Evolutionary conservation across 1,139 yeast species (phyloP).

Genomic region (Hyphopichia burtonii): DNA sequence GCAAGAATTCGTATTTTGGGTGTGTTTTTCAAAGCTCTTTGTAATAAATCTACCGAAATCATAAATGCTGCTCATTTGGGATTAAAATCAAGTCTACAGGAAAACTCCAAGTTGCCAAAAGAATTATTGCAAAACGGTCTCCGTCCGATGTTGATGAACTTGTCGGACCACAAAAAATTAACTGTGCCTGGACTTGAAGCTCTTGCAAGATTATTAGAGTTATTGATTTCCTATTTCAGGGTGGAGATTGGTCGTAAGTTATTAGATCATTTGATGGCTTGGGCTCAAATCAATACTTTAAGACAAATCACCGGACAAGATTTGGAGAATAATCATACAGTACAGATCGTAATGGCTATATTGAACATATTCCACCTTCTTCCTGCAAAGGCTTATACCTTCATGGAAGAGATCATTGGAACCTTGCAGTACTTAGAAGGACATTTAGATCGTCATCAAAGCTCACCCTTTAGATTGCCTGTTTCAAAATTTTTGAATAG

Average conservation of each 20-base stretch:
- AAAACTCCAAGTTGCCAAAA: conserved; percentile 86
- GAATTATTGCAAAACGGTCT: conserved; percentile 91
- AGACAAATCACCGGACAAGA: conserved; percentile 72
- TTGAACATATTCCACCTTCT: conserved; percentile 87
- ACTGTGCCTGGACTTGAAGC: conserved; percentile 92
- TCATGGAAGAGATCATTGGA: conserved; percentile 80
- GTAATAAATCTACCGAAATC: conserved; percentile 81
- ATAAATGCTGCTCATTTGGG: conserved; percentile 95
- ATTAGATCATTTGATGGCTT: conserved; percentile 90
- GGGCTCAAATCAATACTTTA: conserved; percentile 87
- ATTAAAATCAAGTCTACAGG: conserved; percentile 76
- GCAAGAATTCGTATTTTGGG: conserved; percentile 85
- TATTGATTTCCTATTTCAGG: conserved; percentile 87
- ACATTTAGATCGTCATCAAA: conserved; percentile 78
- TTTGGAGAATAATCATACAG: conserved; percentile 74
- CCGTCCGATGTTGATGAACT: conserved; percentile 91
- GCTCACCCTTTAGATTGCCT: conserved; percentile 90
- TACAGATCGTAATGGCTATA: conserved; percentile 85
- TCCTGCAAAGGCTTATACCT: conserved; percentile 90
- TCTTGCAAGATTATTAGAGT: conserved; percentile 78
- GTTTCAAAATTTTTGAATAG: conserved; percentile 84
- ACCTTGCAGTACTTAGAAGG: conserved; percentile 79
- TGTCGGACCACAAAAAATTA: conserved; percentile 88
- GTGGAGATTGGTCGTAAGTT: conserved; percentile 95
- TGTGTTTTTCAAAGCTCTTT: conserved; percentile 89